These are phyloP conservation scores for Tricholoma sp. DNA, from an alignment of 768 basidiomycete species.

Conservation along the genomic window DNA sequence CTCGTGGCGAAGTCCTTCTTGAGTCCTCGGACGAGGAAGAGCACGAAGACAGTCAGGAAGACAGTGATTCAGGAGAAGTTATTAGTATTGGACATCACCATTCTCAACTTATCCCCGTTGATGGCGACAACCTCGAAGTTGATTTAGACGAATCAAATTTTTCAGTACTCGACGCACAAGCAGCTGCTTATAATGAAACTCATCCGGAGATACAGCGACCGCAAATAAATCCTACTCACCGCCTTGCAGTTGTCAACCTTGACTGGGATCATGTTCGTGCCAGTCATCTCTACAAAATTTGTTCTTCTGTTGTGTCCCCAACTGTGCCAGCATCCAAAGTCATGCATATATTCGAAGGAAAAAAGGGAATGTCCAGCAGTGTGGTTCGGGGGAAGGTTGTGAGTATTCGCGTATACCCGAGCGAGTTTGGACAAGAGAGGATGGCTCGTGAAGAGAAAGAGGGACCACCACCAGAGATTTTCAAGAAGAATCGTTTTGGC, in stretches of 20 bases:
- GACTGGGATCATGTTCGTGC: constrained; percentile 98
- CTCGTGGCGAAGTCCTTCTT: constrained; percentile 83
- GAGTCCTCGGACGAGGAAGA: constrained; percentile 85
- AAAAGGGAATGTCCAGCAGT: constrained; percentile 19
- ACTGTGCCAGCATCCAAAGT: constrained; percentile 25
- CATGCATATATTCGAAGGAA: constrained; percentile 10
- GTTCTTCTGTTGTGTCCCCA: constrained; percentile 76
- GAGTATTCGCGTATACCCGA: constrained; percentile 84
- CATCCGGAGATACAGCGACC: constrained; percentile 39
- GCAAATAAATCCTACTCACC: constrained; percentile 47
- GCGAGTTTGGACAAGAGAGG: constrained; percentile 85
- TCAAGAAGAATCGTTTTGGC: constrained; percentile 45
- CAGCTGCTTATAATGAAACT: constrained; percentile 49
- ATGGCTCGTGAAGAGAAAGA: constrained; percentile 84
- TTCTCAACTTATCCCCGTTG: constrained; percentile 36
- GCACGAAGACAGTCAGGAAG: constrained; percentile 26
- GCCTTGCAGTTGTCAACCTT: constrained; percentile 89
- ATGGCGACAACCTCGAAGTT: constrained; percentile 39
- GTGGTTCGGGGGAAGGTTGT: constrained; percentile 62
- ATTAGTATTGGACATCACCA: constrained; percentile 46
- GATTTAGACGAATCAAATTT: constrained; percentile 77
- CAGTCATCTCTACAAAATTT: constrained; percentile 85
- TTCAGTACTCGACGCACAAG: constrained; percentile 71
- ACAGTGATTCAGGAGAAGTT: constrained; percentile 42
- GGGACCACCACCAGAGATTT: constrained; percentile 85